phyloP scores from a whole-genome alignment of 176 grass and related monocot species.

The Juncus effusus region DNA sequence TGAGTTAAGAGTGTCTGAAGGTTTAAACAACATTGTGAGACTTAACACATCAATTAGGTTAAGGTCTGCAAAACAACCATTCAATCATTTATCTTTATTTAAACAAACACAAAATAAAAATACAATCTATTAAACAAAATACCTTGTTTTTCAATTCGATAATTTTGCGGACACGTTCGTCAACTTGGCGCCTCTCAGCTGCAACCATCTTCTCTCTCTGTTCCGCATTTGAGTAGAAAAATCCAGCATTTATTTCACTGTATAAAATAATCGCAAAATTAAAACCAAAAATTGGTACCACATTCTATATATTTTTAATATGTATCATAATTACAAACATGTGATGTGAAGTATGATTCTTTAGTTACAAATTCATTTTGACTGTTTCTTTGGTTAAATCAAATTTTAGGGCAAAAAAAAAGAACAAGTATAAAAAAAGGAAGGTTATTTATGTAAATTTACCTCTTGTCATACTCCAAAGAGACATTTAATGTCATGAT shows the following conservation, averaged over 20 bases:
- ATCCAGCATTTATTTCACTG: conserved; percentile 99
- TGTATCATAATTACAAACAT: not conserved
- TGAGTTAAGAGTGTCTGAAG: not conserved
- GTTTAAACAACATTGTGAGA: not conserved
- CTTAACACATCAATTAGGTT: not conserved
- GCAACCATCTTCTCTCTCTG: conserved; percentile 98
- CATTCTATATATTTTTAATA: not conserved
- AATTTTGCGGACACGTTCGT: conserved; percentile 89
- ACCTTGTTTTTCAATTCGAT: conserved; percentile 95
- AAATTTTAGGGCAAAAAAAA: not conserved
- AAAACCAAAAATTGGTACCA: not conserved
- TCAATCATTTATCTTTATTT: not conserved
- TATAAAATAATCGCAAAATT: conserved; percentile 5
- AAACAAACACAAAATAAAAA: not conserved
- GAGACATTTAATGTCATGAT: conserved; percentile 97
- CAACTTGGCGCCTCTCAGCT: conserved; percentile 92
- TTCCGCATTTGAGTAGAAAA: conserved; percentile 94
- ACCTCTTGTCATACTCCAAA: conserved; percentile 99
- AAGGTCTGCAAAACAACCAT: not conserved
- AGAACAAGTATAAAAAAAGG: conserved; percentile 9
- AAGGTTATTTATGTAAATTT: conserved; percentile 1
- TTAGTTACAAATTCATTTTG: not conserved
- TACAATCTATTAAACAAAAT: conserved; percentile 5
- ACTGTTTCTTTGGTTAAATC: conserved; percentile 8
- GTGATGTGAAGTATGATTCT: not conserved